Evolutionary conservation across 2,329 filamentous ascomycete genomes (phyloP), one percentile per base, ranked within the genome.

Genomic region (Colletotrichum gigasporum): DNA sequence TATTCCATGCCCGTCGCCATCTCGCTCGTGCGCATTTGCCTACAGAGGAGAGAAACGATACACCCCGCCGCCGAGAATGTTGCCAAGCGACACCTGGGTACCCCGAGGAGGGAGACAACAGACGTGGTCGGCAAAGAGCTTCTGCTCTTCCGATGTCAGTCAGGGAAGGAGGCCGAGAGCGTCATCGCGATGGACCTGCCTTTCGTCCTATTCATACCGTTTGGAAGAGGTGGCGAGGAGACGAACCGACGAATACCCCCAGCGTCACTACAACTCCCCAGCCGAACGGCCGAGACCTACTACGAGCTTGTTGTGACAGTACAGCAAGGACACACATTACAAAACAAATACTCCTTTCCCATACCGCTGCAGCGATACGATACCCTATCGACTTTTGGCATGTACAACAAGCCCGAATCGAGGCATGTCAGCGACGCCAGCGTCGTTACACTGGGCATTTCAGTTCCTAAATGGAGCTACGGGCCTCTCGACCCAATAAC

Each of bases 221-320:
- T 94, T 74, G 95, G 95, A 37, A 88, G 94, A 70, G 93, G 93
- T 50, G 94, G 94, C 59, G 92, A 96, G 76, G 96, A 98, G 79
- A 90, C 91, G 24, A 96, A 94, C 70, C 85, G 94, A 70, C 88
- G 94, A 70, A 94, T 98, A 72, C 96, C 96, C 2, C 95, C 96
- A 3, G 94, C 96, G 32, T 97, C 93, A 69, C 79, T 99, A 71
- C 93, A 97, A 76, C 85, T 99, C 59, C 91, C 94, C 22, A 96
- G 92, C 79, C 89, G 96, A 72, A 97, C 93, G n/a, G 94, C 94
- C 65, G 96, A 99, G 82, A 99, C 96, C 45, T 97, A 86, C 76
- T 99, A 98, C 81, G 96, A 99, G 80, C 86, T 99, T 67, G 93
- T 98, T 59, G 96, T 99, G 53, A 97, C 91, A 53, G 91, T 99